These are phyloP conservation scores for Gracilaria domingensis DNA, from an alignment of 23 red algal species.

Conservation along the genomic window DNA sequence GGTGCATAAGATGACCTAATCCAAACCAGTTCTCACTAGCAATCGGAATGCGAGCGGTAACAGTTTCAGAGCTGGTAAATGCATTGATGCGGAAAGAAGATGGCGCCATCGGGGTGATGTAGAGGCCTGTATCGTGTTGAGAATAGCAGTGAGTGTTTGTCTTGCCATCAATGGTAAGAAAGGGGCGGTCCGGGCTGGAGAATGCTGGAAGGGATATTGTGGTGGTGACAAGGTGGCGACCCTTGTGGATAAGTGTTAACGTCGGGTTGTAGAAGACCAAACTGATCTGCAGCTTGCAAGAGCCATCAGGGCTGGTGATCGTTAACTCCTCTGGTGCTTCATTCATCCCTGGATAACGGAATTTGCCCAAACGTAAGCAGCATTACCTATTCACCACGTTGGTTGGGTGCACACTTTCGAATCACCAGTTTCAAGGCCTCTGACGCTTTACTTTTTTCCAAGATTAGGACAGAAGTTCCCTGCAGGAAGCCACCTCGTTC, in stretches of 20 bases:
- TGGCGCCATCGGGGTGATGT: slow-evolving; percentile 10
- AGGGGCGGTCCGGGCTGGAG: slow-evolving; percentile 17
- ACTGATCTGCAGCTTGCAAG: slow-evolving; percentile 1
- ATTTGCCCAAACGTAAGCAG: not conserved
- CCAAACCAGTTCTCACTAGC: slow-evolving; percentile 56
- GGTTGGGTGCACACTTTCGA: not conserved
- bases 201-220: slow-evolving; percentile 23
- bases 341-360: not conserved
- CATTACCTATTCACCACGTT: not conserved
- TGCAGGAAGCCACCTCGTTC: not conserved
- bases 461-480: not conserved
- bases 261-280: slow-evolving; percentile 14
- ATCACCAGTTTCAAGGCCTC: not conserved
- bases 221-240: slow-evolving; percentile 22
- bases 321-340: slow-evolving; percentile 32
- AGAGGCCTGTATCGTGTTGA: slow-evolving; percentile 30
- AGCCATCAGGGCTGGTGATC: slow-evolving; percentile 19
- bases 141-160: slow-evolving; percentile 26
- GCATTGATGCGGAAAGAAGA: slow-evolving; percentile 28
- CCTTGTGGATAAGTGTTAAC: slow-evolving; percentile 19
- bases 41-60: slow-evolving; percentile 24
- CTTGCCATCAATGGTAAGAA: not conserved
- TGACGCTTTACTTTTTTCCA: not conserved
- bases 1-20: slow-evolving; percentile 81
- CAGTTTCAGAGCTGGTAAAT: slow-evolving; percentile 16